phyloP scores from a whole-genome alignment of 139 green algal genomes.

The Penium margaritaceum region DNA sequence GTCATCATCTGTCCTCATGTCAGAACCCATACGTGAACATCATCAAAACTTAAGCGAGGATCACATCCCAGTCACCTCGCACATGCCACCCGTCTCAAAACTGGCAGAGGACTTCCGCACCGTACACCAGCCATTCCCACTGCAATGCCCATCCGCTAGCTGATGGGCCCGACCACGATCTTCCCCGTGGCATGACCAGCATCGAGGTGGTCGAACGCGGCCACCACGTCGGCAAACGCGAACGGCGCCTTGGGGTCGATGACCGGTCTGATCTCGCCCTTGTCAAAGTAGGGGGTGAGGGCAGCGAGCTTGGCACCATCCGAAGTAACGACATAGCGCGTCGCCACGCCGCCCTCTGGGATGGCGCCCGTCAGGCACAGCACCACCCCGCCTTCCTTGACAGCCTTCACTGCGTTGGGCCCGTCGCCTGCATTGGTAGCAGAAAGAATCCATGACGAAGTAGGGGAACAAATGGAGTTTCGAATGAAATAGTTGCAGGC shows the following conservation, averaged over 20 bases:
- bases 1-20: too few species aligned
- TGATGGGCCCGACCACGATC: constrained; percentile 22
- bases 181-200: constrained; percentile 11
- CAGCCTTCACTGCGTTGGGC: neutral
- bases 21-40: too few species aligned
- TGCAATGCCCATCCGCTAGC: too few species aligned
- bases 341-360: neutral
- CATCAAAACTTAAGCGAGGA: too few species aligned
- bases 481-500: neutral
- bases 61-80: too few species aligned
- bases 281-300: constrained; percentile 16
- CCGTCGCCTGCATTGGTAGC: neutral
- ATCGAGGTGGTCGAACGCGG: constrained; percentile 30
- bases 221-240: constrained; percentile 12
- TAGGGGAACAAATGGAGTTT: neutral
- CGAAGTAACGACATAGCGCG: constrained; percentile 3
- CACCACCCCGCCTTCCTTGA: neutral
- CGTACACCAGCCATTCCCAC: too few species aligned
- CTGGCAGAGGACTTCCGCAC: too few species aligned
- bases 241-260: constrained; percentile 16
- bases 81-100: too few species aligned
- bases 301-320: constrained; percentile 3
- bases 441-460: neutral
- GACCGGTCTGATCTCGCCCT: constrained; percentile 5
- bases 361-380: constrained; percentile 8